Evolutionary conservation across 192 early-diverging fungal genomes (phyloP).

Genomic region (Backusella psychrophila): DNA sequence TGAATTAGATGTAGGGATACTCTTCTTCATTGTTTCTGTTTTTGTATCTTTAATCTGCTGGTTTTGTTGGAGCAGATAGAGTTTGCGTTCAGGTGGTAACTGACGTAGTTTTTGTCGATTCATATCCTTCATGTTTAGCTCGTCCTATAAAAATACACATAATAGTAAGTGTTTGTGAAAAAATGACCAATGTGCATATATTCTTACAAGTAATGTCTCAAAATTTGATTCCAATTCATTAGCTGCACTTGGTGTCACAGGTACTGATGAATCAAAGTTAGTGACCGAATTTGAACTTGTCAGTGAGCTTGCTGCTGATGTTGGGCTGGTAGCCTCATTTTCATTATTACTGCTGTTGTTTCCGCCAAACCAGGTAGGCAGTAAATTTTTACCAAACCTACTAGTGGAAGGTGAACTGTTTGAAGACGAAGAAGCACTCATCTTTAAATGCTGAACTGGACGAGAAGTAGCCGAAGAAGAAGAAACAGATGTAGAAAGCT

Average conservation of each 20-base stretch:
- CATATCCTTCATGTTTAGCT: constrained; percentile 46
- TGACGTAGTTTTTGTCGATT: constrained; percentile 39
- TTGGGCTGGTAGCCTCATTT: background rate
- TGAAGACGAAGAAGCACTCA: constrained; percentile 13
- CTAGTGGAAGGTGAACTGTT: background rate
- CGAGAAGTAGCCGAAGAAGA: background rate
- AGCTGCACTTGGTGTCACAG: background rate
- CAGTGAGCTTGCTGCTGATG: background rate
- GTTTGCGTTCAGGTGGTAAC: constrained; percentile 36
- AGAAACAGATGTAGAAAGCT: background rate
- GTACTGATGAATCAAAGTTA: background rate
- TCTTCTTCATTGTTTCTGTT: background rate
- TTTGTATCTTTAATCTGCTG: constrained; percentile 28
- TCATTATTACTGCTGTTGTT: background rate
- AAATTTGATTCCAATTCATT: background rate
- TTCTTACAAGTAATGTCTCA: constrained; percentile 17
- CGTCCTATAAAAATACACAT: constrained; percentile 27
- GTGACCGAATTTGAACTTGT: background rate
- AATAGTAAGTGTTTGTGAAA: too few relatives aligned
- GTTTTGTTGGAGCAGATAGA: constrained; percentile 38
- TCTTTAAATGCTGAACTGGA: constrained; percentile 1
- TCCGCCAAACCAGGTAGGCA: constrained; percentile 27
- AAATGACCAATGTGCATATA: background rate
- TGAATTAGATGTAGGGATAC: constrained; percentile 12
- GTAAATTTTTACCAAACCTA: constrained; percentile 28